A percentile compares a stretch with the other conserved stretches of the same genome.
Conservation (phyloP, 371 early-diverging fungal species). For the Zychaea mexicana region DNA sequence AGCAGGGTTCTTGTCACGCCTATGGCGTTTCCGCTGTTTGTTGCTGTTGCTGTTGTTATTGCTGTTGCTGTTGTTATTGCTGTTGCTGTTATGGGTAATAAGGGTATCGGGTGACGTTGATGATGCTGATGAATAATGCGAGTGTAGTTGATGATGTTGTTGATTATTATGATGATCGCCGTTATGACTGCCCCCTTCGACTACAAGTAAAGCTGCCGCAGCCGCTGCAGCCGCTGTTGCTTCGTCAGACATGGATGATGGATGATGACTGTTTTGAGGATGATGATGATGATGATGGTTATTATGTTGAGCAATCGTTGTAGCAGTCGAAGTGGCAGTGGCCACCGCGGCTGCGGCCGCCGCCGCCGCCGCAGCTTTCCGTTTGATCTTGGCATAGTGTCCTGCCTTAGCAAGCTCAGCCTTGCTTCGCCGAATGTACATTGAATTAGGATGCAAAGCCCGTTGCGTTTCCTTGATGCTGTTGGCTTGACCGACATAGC, state of each 20-base stretch:
- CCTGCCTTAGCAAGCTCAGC: constrained; percentile 63
- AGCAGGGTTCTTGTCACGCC: constrained; percentile 57
- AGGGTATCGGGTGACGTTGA: neutral
- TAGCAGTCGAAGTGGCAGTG: neutral
- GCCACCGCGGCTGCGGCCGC: too few species aligned
- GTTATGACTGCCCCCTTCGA: neutral
- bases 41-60: neutral
- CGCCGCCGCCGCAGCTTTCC: constrained; percentile 10
- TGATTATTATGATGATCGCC: neutral
- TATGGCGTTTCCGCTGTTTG: constrained; percentile 21
- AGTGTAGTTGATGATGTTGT: neutral
- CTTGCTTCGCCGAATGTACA: constrained; percentile 72
- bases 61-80: neutral
- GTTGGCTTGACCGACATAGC: constrained; percentile 42
- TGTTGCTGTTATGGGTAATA: neutral
- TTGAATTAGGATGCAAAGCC: constrained; percentile 60
- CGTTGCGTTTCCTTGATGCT: constrained; percentile 41
- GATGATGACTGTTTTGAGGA: neutral
- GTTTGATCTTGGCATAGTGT: constrained; percentile 29
- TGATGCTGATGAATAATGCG: neutral
- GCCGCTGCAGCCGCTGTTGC: too few species aligned
- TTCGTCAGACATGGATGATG: neutral
- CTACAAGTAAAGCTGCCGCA: neutral
- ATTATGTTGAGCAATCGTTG: neutral
- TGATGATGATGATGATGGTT: neutral